Percentiles rank a stretch among this genome's conserved stretches.
Evolutionary conservation across 805 yeast species (phyloP).

Genomic region (Wickerhamomyces ciferrii): DNA sequence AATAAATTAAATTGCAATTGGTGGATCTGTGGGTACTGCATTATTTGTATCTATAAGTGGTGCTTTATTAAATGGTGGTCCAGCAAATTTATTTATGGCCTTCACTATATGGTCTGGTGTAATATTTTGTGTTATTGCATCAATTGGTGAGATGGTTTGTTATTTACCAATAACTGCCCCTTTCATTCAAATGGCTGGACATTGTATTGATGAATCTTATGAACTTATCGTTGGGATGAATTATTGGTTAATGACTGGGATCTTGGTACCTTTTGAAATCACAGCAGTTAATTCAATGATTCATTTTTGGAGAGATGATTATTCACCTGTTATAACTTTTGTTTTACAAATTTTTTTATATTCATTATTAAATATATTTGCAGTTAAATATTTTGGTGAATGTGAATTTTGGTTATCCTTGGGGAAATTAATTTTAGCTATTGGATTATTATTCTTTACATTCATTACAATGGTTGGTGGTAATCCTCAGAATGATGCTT

Average conservation of each 20-base stretch:
- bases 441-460: conserved; percentile 68
- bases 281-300: conserved; percentile 58
- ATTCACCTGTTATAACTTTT: conserved; percentile 64
- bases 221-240: conserved; percentile 29
- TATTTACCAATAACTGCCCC: too few relatives aligned
- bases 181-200: too few relatives aligned
- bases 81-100: too few relatives aligned
- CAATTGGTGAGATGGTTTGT: too few relatives aligned
- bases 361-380: conserved; percentile 57
- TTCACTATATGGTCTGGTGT: too few relatives aligned
- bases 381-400: conserved; percentile 76
- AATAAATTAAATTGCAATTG: too few relatives aligned
- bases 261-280: conserved; percentile 58
- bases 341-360: conserved; percentile 63
- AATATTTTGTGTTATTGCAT: too few relatives aligned
- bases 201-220: too few relatives aligned
- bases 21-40: too few relatives aligned
- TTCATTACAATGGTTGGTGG: conserved; percentile 85
- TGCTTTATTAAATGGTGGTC: too few relatives aligned
- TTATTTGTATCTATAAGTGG: too few relatives aligned
- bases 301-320: conserved; percentile 75
- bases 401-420: conserved; percentile 73
- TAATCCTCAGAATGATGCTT: conserved; percentile 62
- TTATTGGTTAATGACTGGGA: conserved; percentile 49
- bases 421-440: conserved; percentile 64